Evolutionary conservation across 1,139 yeast genomes (phyloP).

Genomic region (Diutina scorzettiae): DNA sequence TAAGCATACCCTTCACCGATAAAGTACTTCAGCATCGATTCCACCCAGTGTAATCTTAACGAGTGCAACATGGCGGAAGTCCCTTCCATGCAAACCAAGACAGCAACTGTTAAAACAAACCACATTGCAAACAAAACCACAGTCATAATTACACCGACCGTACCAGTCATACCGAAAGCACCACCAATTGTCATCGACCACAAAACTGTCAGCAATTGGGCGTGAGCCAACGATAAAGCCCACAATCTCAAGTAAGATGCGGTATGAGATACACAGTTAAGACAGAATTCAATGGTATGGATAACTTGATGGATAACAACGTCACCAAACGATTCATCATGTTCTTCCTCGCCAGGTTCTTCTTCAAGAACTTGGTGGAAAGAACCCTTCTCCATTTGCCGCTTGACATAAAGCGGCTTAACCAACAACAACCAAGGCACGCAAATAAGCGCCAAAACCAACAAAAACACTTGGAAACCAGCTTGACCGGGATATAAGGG

Average conservation of each 20-base stretch:
- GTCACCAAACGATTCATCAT: conserved; percentile 64
- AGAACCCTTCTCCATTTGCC: conserved; percentile 21
- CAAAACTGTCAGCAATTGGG: conserved; percentile 4
- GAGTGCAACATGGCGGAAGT: conserved; percentile 5
- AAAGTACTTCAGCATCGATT: conserved; percentile 5
- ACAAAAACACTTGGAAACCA: conserved; percentile 60
- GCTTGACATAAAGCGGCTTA: conserved; percentile 68
- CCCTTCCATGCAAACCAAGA: conserved; percentile 5
- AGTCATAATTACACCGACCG: conserved; percentile 2
- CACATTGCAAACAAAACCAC: conserved; percentile 6
- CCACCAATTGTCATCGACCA: conserved; percentile 2
- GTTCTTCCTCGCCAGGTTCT: conserved; percentile 30
- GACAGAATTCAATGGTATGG: conserved; percentile 95
- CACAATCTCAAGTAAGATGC: conserved; percentile 83
- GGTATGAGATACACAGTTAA: conserved; percentile 95
- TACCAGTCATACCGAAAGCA: conserved; percentile 2
- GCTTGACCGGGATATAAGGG: conserved; percentile 78
- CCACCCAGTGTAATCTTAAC: conserved; percentile 5
- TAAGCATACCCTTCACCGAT: conserved; percentile 4
- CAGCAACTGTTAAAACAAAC: conserved; percentile 2
- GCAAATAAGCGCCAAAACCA: conserved; percentile 72
- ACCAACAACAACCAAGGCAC: conserved; percentile 88
- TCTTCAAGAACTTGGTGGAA: conserved; percentile 15
- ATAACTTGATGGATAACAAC: conserved; percentile 95
- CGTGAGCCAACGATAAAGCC: conserved; percentile 1